These are phyloP conservation scores for Xylaria longipes DNA, from an alignment of 495 filamentous ascomycete genomes.

Conservation along the genomic window DNA sequence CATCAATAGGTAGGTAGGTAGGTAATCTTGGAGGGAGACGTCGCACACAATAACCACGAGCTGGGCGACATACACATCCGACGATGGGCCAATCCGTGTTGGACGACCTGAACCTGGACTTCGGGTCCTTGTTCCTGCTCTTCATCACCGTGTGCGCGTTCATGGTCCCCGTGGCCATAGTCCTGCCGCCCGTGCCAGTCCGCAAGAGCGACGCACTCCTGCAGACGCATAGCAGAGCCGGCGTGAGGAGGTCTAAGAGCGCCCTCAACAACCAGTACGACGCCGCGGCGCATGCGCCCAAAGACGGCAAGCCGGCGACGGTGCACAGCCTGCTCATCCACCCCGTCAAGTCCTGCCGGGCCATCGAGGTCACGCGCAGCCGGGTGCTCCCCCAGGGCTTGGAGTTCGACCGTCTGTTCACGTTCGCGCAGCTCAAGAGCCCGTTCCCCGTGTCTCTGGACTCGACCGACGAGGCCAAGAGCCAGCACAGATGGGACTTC, in stretches of 20 bases:
- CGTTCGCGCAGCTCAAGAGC: conserved; percentile 72
- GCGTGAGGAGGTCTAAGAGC: conserved; percentile 47
- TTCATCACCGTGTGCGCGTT: conserved; percentile 54
- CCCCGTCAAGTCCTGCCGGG: conserved; percentile 86
- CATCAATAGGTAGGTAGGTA: neutral
- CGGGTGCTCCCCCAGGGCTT: conserved; percentile 75
- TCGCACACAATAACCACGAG: neutral
- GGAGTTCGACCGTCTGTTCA: conserved; percentile 84
- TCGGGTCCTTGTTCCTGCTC: conserved; percentile 49
- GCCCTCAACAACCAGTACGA: conserved; percentile 49
- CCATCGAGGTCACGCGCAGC: conserved; percentile 72
- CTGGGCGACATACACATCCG: neutral
- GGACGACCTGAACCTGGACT: conserved; percentile 35
- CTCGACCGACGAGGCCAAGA: conserved; percentile 48
- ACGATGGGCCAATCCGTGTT: conserved; percentile 22
- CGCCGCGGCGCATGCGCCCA: conserved; percentile 45
- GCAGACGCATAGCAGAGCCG: conserved; percentile 51
- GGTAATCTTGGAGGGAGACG: neutral
- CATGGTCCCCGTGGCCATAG: conserved; percentile 52
- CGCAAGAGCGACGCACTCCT: conserved; percentile 55
- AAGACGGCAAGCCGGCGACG: conserved; percentile 32
- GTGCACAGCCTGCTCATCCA: conserved; percentile 87
- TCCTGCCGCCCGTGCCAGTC: conserved; percentile 52
- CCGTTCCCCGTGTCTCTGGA: conserved; percentile 53
- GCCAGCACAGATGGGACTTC: conserved; percentile 71